Conservation (phyloP, 306 rosid species). For the Canavalia gladiata region DNA sequence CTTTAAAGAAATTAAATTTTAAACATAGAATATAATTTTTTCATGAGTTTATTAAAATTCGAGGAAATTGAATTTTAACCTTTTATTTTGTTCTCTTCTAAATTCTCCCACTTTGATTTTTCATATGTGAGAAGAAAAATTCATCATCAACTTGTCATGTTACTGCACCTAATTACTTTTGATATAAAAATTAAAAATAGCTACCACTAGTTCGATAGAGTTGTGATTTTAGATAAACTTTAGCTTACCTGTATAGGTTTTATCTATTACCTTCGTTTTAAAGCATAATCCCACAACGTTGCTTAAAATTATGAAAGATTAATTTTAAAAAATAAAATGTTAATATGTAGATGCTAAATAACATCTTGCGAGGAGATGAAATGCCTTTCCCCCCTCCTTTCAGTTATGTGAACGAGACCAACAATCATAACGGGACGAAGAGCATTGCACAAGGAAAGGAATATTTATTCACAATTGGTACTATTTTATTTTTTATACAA, state of each 20-base stretch:
- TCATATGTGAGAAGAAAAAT: too few relatives aligned
- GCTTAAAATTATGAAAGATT: too few relatives aligned
- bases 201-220: background rate
- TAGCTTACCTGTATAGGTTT: background rate
- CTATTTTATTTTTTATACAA: too few relatives aligned
- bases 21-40: too few relatives aligned
- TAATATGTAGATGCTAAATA: background rate
- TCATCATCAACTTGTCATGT: too few relatives aligned
- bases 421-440: background rate
- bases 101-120: too few relatives aligned
- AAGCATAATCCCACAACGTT: background rate
- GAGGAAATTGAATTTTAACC: too few relatives aligned
- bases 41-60: too few relatives aligned
- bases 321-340: background rate
- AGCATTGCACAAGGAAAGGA: background rate
- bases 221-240: background rate
- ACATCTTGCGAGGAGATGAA: background rate
- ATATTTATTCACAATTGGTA: background rate
- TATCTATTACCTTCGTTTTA: too few relatives aligned
- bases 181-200: background rate
- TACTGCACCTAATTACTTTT: too few relatives aligned
- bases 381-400: background rate
- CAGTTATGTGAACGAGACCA: background rate
- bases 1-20: too few relatives aligned
- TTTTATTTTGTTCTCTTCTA: too few relatives aligned